Base-by-base conservation (phyloP, 495 filamentous ascomycete genomes). In the Cenococcum geophilum region DNA sequence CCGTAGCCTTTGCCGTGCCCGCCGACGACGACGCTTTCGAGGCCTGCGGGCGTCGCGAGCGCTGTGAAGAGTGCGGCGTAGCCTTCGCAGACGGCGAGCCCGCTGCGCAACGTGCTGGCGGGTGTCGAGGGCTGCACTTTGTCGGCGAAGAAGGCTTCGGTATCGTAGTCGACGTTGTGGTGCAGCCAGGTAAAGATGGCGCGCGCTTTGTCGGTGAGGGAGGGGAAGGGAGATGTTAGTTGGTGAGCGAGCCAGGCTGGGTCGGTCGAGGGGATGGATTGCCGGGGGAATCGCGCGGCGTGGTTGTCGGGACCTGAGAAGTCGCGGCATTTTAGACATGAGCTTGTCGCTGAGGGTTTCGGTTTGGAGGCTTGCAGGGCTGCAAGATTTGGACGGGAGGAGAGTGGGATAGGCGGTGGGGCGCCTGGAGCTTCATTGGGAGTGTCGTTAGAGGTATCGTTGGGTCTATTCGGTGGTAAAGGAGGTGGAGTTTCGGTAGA, bases 111-210 rank as follows among this genome's bases (percentile, higher is more conserved):
- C 0, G 85, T 88, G 32, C 81, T 80, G 4, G 78, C 78, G 0
- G 90, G 85, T 5, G 85, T 87, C 25, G 82, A 81, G n/a, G 82
- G 77, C 62, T 83, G 75, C 37, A 95, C 77, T 57, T 73, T 82
- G 47, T 84, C 79, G 59, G 79, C 81, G 71, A 92, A 91, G 77
- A 96, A 93, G 45, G 82, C 78, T 37, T 83, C 75, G 5, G 81
- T 78, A 72, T 98, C 88, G 74, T 98, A 98, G 49, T 77, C 76
- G 61, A 98, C 83, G 68, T 97, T 97, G 73, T 98, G 86, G 73
- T 97, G 93, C 50, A 90, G 80, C 93, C 92, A 98, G 8, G 89
- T 89, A 72, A 98, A 98, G 60, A 98, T 87, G 9, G 80, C 87
- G 16, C 93, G 82, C 11, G 93, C 92, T 74, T 95, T 96, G 71